phyloP scores from a whole-genome alignment of 2,329 filamentous ascomycete species.

The Paecilomyces fulvus region DNA sequence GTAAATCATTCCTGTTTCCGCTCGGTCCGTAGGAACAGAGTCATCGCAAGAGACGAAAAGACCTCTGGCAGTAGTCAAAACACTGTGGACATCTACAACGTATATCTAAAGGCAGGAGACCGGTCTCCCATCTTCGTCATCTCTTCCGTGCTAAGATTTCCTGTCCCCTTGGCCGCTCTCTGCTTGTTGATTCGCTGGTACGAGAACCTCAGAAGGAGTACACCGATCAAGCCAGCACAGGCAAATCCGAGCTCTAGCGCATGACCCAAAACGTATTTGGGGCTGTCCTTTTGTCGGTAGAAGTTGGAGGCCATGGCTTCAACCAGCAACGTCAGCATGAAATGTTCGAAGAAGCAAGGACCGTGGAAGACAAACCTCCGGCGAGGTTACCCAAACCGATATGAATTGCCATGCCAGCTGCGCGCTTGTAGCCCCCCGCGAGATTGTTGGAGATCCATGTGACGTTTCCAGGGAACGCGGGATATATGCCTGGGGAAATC shows the following conservation, averaged over 20 bases:
- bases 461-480: constrained; percentile 36
- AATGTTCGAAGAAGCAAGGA: background rate
- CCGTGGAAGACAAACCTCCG: constrained; percentile 18
- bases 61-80: background rate
- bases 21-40: too few relatives aligned
- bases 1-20: too few relatives aligned
- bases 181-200: constrained; percentile 54
- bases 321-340: background rate
- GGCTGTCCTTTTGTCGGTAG: constrained; percentile 47
- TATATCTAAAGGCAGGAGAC: constrained; percentile 56
- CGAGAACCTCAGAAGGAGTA: constrained; percentile 37
- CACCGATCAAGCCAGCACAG: constrained; percentile 37
- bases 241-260: constrained; percentile 45
- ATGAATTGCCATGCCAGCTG: constrained; percentile 56
- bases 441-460: constrained; percentile 55
- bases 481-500: constrained; percentile 31
- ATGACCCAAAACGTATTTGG: constrained; percentile 45
- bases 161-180: constrained; percentile 40
- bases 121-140: constrained; percentile 53
- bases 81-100: constrained; percentile 28
- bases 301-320: constrained; percentile 63
- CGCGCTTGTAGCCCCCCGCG: constrained; percentile 47
- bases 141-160: constrained; percentile 42
- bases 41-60: too few relatives aligned
- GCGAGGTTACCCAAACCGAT: constrained; percentile 52